phyloP scores from a whole-genome alignment of 1,284 basidiomycete species.

The Trichosporon faecale region DNA sequence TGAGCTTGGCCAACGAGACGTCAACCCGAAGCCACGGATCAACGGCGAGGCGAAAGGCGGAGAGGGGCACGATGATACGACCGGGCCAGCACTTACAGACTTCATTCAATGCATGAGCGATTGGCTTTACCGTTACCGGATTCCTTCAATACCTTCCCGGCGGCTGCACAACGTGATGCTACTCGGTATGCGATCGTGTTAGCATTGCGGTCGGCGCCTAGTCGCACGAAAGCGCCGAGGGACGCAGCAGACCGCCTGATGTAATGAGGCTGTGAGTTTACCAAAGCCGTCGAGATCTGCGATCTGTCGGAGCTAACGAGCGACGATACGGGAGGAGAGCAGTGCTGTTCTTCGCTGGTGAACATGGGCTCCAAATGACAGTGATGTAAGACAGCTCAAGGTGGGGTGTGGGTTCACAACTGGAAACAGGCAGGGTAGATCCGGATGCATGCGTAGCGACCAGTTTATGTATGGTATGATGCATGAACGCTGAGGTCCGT shows the following conservation, averaged over 20 bases:
- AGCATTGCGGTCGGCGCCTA: no score
- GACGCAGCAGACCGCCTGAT: background rate
- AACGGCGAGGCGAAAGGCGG: background rate
- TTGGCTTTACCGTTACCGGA: conserved; percentile 1
- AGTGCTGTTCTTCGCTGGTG: background rate
- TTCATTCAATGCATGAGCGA: background rate
- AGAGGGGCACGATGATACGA: background rate
- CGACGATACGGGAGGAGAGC: background rate
- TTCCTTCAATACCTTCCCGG: background rate
- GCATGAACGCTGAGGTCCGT: background rate
- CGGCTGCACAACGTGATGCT: background rate
- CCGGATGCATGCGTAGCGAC: background rate
- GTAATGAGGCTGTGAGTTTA: background rate
- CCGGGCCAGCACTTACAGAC: background rate
- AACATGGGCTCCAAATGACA: background rate
- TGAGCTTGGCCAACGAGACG: background rate
- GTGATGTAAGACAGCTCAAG: background rate
- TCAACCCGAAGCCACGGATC: background rate
- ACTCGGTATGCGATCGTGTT: background rate
- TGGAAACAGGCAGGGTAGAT: background rate
- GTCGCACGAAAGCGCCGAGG: background rate
- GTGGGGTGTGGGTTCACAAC: background rate
- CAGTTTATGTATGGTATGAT: background rate
- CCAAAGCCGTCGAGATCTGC: background rate
- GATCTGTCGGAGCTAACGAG: background rate